These are phyloP conservation scores for Crataegus laevigata DNA, from an alignment of 306 rosid genomes.

Conservation along the genomic window DNA sequence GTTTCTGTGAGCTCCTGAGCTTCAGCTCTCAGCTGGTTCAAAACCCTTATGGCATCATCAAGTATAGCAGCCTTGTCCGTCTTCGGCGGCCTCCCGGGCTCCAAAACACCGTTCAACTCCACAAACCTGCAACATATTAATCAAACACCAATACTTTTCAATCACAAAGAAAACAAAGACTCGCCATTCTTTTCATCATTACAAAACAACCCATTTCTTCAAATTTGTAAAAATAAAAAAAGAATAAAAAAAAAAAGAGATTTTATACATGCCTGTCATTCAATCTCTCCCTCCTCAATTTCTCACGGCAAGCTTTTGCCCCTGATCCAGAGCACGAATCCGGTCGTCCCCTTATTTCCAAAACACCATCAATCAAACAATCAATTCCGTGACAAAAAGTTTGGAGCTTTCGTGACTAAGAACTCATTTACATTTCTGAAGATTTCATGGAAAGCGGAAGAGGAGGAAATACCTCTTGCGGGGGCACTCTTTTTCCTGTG, in stretches of 20 bases:
- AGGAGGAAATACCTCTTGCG: constrained; percentile 56
- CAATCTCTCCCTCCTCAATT: constrained; percentile 72
- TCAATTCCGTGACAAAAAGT: not conserved
- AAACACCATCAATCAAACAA: not conserved
- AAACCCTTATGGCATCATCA: constrained; percentile 76
- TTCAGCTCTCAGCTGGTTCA: constrained; percentile 70
- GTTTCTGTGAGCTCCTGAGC: constrained; percentile 67
- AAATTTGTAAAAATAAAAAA: not conserved
- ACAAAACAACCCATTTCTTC: not conserved
- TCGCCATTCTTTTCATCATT: not conserved
- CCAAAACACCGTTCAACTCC: constrained; percentile 76
- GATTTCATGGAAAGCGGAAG: not conserved
- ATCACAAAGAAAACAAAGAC: not conserved
- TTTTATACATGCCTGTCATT: constrained; percentile 61
- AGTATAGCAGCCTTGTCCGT: constrained; percentile 73
- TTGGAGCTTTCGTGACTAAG: not conserved
- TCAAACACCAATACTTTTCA: not conserved
- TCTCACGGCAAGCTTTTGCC: constrained; percentile 89
- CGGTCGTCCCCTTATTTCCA: constrained; percentile 40
- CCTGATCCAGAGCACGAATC: constrained; percentile 44
- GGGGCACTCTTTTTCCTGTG: constrained; percentile 30
- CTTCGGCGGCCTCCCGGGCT: constrained; percentile 67
- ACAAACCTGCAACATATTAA: constrained; percentile 42
- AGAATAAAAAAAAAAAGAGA: not conserved
- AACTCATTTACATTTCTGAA: not conserved